Percentiles rank a stretch among this genome's conserved stretches.
phyloP scores from a whole-genome alignment of 2,329 filamentous ascomycete genomes.

The Verticillium alfalfae region DNA sequence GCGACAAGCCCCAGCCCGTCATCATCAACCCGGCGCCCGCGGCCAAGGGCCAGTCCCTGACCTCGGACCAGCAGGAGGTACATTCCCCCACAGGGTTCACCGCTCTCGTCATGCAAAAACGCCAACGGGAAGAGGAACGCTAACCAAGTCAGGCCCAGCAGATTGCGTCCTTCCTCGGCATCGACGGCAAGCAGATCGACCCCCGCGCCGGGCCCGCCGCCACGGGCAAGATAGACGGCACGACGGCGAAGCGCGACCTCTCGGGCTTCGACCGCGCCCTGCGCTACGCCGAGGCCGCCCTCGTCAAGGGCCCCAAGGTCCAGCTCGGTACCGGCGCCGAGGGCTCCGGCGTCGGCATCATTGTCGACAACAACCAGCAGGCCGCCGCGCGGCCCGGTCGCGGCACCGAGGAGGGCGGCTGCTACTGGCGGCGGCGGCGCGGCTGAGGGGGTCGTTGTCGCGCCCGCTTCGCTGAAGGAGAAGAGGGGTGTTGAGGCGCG shows the following conservation, averaged over 20 bases:
- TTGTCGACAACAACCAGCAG: slow-evolving; percentile 24
- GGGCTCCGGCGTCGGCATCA: slow-evolving; percentile 33
- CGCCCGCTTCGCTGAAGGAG: not conserved
- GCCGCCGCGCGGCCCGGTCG: slow-evolving; percentile 18
- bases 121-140: too few relatives aligned
- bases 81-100: not conserved
- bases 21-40: slow-evolving; percentile 2
- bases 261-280: slow-evolving; percentile 33
- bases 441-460: not conserved
- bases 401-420: slow-evolving; percentile 3
- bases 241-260: slow-evolving; percentile 26
- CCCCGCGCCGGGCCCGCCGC: slow-evolving; percentile 25
- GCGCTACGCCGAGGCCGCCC: slow-evolving; percentile 29
- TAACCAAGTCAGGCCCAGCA: slow-evolving; percentile 25
- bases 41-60: not conserved
- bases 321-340: slow-evolving; percentile 32
- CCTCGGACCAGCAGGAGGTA: slow-evolving; percentile 7
- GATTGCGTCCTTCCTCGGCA: slow-evolving; percentile 37
- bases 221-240: slow-evolving; percentile 5
- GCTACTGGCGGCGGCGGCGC: slow-evolving; percentile 1
- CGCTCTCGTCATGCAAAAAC: not conserved
- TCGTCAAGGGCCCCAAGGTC: slow-evolving; percentile 30
- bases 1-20: slow-evolving; percentile 2
- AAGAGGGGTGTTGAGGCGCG: slow-evolving; percentile 6
- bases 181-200: slow-evolving; percentile 40